Base-by-base conservation (phyloP, 2,329 filamentous ascomycete species). In the Exophiala bonariae region DNA sequence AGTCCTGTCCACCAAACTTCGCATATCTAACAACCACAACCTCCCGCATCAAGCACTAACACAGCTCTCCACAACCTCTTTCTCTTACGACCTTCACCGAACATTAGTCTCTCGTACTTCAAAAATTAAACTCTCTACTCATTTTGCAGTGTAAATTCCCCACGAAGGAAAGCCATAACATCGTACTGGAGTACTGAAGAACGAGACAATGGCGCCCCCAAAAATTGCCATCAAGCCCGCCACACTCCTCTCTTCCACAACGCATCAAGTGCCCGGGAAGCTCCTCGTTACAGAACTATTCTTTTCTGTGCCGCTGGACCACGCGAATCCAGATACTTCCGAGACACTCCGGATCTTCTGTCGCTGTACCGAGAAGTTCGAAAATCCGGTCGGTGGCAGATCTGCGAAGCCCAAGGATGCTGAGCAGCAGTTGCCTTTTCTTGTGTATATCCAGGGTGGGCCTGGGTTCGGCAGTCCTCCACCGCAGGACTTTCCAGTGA, bases 291-390 rank as follows among this genome's bases (percentile, higher is more conserved):
- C 86, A 2, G 90, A 96, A 65, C 78, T 92, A 61, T 86, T 89
- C 73, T 96, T 96, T 68, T 79, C 89, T 57, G 90, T 96, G 9
- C 90, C 91, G 3, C 77, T 88, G 52, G 87, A 95, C 71, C 87
- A 95, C 67, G 69, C 71, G 52, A 78, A 83, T 44, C 82, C 82
- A 1, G 64, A 72, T 3, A 11, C 6, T 6, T 72, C 75, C 22
- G 80, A 79, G 38, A 81, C 74, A 4, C 76, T 96, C 52, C 81
- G 80, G 45, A 74, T 96, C 28, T 96, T 96, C 66, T 90, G 81
- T 26, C 85, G 89, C 41, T 85, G 81, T 43, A 87, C 85, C 13
- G 74, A 79, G 44, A 87, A 83, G 58, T 72, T 83, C 48, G 83
- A 89, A 55, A 76, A 72, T 19, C 78, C 80, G 33, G 79, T 85